Conservation (phyloP, 495 filamentous ascomycete species). For the Neurospora africana region DNA sequence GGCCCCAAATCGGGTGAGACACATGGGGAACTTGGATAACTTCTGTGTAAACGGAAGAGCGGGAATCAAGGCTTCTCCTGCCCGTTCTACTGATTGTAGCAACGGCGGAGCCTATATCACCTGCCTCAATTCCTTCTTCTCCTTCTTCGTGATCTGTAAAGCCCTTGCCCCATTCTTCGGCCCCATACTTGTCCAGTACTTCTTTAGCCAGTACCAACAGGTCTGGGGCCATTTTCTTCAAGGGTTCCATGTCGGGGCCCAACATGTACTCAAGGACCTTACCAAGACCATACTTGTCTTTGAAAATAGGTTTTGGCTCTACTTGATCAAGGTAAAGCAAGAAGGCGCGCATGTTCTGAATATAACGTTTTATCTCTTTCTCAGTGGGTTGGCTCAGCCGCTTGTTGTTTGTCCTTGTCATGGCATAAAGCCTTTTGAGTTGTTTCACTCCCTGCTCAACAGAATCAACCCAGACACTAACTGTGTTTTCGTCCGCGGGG, state of each 20-base stretch:
- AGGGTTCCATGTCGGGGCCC: background rate
- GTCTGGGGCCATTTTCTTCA: background rate
- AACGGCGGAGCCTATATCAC: background rate
- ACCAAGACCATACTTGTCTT: background rate
- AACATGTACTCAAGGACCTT: background rate
- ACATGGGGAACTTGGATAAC: conserved; percentile 9
- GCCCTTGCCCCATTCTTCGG: background rate
- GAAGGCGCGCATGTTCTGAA: background rate
- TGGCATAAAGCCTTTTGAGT: background rate
- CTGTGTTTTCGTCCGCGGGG: background rate
- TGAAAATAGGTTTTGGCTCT: background rate
- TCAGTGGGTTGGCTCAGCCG: background rate
- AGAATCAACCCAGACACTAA: background rate
- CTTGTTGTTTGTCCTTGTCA: background rate
- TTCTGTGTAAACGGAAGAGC: background rate
- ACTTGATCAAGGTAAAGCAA: background rate
- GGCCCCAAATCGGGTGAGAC: conserved; percentile 21
- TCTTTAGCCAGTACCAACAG: background rate
- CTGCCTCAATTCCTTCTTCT: background rate
- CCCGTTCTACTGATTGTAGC: background rate
- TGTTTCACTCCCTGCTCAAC: background rate
- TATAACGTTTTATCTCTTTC: background rate
- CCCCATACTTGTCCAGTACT: background rate
- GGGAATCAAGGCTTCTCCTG: background rate
- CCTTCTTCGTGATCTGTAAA: background rate